A percentile compares a stretch with the other conserved stretches of the same genome.
These are phyloP conservation scores for Suhomyces wounanorum DNA, from an alignment of 1,139 yeast species.

Conservation along the genomic window DNA sequence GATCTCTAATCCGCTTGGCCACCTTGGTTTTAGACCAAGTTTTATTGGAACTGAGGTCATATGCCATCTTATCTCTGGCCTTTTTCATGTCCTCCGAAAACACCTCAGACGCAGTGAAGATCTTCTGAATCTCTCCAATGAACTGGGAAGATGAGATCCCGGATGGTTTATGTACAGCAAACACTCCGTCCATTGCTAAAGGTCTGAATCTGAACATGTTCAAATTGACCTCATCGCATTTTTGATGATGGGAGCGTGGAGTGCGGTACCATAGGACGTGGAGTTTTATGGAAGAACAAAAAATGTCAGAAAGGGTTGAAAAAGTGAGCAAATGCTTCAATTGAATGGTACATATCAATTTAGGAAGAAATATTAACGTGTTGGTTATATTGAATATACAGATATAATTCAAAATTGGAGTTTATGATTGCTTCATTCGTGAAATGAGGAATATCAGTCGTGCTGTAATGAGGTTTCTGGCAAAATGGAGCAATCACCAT, in stretches of 20 bases:
- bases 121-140: slow-evolving; percentile 61
- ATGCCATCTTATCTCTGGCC: slow-evolving; percentile 33
- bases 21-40: slow-evolving; percentile 49
- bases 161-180: slow-evolving; percentile 90
- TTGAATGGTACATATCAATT: too few species aligned
- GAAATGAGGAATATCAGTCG: too few species aligned
- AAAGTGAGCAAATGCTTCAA: too few species aligned
- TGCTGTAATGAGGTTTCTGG: too few species aligned
- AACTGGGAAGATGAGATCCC: slow-evolving; percentile 82
- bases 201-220: slow-evolving; percentile 14
- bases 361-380: too few species aligned
- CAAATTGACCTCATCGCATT: slow-evolving; percentile 5
- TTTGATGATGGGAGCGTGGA: slow-evolving; percentile 1
- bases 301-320: too few species aligned
- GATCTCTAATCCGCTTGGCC: slow-evolving; percentile 47
- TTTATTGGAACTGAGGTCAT: slow-evolving; percentile 45
- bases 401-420: too few species aligned
- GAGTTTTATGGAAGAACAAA: too few species aligned
- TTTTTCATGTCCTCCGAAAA: slow-evolving; percentile 57
- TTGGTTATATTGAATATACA: too few species aligned
- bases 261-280: background rate
- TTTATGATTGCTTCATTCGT: too few species aligned
- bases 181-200: slow-evolving; percentile 74
- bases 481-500: too few species aligned
- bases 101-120: slow-evolving; percentile 60